Conservation (phyloP, 1,284 basidiomycete species). For the Porodaedalea pini region DNA sequence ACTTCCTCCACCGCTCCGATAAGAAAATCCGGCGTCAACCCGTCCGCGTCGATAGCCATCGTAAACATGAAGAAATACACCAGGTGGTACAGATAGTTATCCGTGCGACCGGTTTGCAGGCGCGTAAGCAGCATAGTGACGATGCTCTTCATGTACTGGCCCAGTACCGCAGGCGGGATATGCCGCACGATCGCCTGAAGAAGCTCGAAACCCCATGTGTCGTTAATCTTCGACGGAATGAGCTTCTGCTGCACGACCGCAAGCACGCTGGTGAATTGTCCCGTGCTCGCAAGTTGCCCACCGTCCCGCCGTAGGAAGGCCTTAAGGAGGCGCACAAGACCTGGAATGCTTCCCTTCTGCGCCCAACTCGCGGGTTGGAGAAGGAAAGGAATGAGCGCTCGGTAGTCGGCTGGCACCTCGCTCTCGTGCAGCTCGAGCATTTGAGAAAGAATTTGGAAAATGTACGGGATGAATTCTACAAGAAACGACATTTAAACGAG, state of each 20-base stretch:
- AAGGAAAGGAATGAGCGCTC: constrained; percentile 76
- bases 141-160: constrained; percentile 74
- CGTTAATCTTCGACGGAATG: constrained; percentile 85
- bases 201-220: constrained; percentile 89
- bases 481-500: not conserved
- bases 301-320: constrained; percentile 81
- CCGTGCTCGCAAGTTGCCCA: constrained; percentile 62
- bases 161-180: constrained; percentile 64
- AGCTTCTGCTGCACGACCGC: constrained; percentile 91
- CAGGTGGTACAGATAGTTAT: constrained; percentile 84
- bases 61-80: constrained; percentile 75
- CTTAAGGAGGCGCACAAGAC: constrained; percentile 84
- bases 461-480: constrained; percentile 93
- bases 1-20: constrained; percentile 78
- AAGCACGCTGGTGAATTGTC: constrained; percentile 77
- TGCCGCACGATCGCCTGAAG: constrained; percentile 74
- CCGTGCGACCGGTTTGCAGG: constrained; percentile 87
- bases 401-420: constrained; percentile 75
- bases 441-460: constrained; percentile 95
- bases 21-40: constrained; percentile 74
- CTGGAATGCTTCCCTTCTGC: constrained; percentile 94
- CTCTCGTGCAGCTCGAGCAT: constrained; percentile 83
- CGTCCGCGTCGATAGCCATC: constrained; percentile 72
- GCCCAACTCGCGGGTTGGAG: constrained; percentile 90
- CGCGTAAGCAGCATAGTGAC: constrained; percentile 82